Conservation (phyloP, 441 rosid genomes). For the Erodium chrysanthum region DNA sequence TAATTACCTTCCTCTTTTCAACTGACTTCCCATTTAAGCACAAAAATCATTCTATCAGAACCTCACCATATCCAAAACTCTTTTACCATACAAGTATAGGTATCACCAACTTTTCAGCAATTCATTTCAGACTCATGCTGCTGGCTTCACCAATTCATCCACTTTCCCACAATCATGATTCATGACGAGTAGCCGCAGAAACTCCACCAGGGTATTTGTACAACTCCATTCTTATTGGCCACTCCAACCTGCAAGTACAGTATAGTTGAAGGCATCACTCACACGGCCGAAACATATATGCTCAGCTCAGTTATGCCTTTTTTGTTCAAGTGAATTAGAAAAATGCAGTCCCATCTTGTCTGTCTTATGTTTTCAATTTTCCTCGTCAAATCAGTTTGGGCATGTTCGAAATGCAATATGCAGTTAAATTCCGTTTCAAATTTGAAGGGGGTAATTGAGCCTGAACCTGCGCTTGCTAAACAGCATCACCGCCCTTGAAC, state of each 20-base stretch:
- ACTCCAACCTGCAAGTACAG: background rate
- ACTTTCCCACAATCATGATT: background rate
- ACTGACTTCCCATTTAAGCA: background rate
- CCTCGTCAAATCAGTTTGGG: background rate
- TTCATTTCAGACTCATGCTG: background rate
- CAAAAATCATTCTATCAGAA: background rate
- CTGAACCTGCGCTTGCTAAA: conserved; percentile 12
- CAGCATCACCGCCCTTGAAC: conserved; percentile 57
- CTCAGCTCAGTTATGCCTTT: background rate
- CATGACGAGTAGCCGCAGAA: background rate
- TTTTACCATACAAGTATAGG: background rate
- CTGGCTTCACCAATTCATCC: background rate
- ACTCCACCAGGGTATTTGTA: background rate
- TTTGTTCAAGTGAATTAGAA: too few species aligned
- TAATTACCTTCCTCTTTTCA: background rate
- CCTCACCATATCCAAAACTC: too few species aligned
- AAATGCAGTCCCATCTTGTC: too few species aligned
- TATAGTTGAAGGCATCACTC: background rate
- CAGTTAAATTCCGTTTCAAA: background rate
- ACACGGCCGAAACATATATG: background rate
- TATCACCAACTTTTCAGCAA: background rate
- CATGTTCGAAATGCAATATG: background rate
- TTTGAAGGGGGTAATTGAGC: background rate
- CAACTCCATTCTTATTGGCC: background rate
- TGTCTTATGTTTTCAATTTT: too few species aligned